Evolutionary conservation across 2,329 filamentous ascomycete species (phyloP), one percentile per base, ranked within the genome.

Genomic region (Cercospora sp.): DNA sequence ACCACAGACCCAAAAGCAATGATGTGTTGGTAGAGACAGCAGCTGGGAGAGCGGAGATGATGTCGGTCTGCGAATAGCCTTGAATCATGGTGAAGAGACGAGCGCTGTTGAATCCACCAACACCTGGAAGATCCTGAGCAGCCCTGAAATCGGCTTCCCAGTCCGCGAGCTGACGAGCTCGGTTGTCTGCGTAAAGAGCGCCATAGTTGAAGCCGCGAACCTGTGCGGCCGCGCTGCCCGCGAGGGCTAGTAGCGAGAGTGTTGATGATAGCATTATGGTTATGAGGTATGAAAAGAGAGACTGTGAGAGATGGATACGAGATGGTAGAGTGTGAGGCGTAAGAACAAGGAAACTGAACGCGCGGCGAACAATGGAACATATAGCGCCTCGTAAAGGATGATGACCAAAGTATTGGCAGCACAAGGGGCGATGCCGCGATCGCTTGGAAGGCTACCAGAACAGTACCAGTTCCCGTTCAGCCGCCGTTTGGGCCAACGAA

Each of bases 1-100:
- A 88, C 93, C 93, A 97, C 61, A 97, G 83, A 73, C 93, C 93
- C 12, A 97, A 87, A 10, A 97, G 86, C 28, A 97, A 86, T 53
- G 86, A 85, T 2, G 92, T 96, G 74, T 92, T 86, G 75, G 92
- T 92, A 73, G 85, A 86, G 80, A 97, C 93, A 75, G 93, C 93
- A 53, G 93, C 93, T 51, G 90, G 90, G 70, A 97, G 92, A 72
- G 90, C 77, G 28, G 86, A 83, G 75, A 91, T 93, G 74, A 88
- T 85, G 31, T 84, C 84, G 80, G 85, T 89, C 71, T 85, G 80
- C 5, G 90, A 89, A 71, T 87, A 89, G 28, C 80, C 69, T 18
- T 73, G 72, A 10, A 73, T 71, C 69, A 88, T 92, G 73, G 90
- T 92, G 81, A 90, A 93, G n/a, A 93, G 84, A 68, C 91, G 88